Conservation (phyloP, 2,329 filamentous ascomycete species). For the Dothistroma septosporum region DNA sequence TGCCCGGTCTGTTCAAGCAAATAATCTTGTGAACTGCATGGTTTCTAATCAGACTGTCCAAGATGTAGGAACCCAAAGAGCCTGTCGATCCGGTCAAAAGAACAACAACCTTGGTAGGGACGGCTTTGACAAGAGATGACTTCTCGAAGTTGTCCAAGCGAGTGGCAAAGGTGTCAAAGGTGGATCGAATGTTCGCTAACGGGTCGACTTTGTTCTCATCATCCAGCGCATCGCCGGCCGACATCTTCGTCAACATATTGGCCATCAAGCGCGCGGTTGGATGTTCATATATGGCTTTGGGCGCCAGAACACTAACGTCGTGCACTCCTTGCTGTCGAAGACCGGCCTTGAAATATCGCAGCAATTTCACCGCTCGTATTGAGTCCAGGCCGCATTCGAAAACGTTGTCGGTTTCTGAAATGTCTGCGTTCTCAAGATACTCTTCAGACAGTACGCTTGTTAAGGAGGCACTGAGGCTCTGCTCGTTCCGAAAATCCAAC, state of each 20-base stretch:
- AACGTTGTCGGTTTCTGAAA: background rate
- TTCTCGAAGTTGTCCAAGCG: background rate
- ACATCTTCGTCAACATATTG: background rate
- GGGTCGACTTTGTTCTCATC: background rate
- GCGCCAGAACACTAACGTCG: background rate
- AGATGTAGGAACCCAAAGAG: constrained; percentile 32
- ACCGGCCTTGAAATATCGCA: background rate
- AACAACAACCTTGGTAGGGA: constrained; percentile 12
- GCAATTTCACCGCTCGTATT: constrained; percentile 13
- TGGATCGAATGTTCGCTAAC: background rate
- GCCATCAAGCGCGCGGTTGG: background rate
- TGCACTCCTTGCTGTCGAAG: background rate
- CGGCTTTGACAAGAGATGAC: background rate
- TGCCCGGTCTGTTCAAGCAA: constrained; percentile 27
- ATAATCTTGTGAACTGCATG: constrained; percentile 25
- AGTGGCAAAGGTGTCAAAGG: background rate
- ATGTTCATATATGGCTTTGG: background rate
- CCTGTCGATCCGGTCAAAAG: constrained; percentile 36
- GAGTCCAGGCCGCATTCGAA: constrained; percentile 5
- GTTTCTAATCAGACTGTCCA: constrained; percentile 27
- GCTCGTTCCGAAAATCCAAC: background rate
- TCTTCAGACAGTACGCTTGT: background rate
- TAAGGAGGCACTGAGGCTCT: background rate
- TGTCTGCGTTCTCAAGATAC: background rate
- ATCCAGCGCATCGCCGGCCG: background rate